Evolutionary conservation across 139 green algal species (phyloP).

Genomic region (Chlamydomonas applanata): DNA sequence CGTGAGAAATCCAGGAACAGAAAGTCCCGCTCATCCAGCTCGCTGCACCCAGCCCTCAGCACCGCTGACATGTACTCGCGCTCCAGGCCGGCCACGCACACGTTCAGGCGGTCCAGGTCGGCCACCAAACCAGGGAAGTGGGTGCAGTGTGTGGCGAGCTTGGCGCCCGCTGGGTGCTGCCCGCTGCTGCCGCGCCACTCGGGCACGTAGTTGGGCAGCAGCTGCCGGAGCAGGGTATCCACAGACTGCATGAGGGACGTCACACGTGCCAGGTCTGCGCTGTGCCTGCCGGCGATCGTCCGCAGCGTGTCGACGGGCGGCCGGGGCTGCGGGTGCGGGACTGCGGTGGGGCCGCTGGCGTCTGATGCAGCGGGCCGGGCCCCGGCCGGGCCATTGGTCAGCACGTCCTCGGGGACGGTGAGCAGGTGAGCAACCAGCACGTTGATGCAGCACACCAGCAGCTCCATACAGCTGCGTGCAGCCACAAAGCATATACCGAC

Average conservation of each 20-base stretch:
- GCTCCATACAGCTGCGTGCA: conserved; percentile 54
- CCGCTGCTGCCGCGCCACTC: conserved; percentile 17
- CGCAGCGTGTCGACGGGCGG: conserved; percentile 9
- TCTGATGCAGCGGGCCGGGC: neutral
- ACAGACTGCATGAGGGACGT: conserved; percentile 18
- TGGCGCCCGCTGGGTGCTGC: neutral
- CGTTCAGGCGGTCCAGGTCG: conserved; percentile 12
- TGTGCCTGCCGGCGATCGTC: conserved; percentile 18
- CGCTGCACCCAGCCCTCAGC: conserved; percentile 1
- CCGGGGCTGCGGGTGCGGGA: neutral
- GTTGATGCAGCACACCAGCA: conserved; percentile 48
- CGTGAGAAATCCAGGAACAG: conserved; percentile 37
- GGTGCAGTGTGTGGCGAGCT: neutral
- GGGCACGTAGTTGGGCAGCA: conserved; percentile 12
- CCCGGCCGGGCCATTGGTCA: conserved; percentile 9
- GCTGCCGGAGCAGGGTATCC: conserved; percentile 19
- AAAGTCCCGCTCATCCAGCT: conserved; percentile 55
- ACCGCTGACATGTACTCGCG: conserved; percentile 12
- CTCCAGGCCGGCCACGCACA: conserved; percentile 14
- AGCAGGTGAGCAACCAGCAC: conserved; percentile 33
- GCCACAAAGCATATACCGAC: neutral
- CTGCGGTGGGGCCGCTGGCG: neutral
- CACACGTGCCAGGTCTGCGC: conserved; percentile 14
- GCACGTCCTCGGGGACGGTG: conserved; percentile 12
- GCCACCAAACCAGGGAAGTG: conserved; percentile 22